Base-by-base conservation (phyloP, 2,329 filamentous ascomycete species). In the Orbilia oligospora region DNA sequence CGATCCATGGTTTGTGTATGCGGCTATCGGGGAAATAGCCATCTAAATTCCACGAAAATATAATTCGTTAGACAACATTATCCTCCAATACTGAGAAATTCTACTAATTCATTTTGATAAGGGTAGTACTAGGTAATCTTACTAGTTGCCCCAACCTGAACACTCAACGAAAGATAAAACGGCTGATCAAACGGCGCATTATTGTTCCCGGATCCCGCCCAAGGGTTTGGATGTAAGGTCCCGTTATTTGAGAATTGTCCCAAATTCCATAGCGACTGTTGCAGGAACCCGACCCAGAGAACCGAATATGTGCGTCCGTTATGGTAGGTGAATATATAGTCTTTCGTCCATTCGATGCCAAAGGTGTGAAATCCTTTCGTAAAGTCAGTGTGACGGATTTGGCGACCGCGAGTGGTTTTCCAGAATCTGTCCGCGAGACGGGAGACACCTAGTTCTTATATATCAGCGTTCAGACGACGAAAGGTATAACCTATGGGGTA, bases 311-410 rank as follows among this genome's bases (percentile, higher is more conserved):
- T 71, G 9, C 56, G 68, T 14, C 68, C 55, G 87, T 96, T 91
- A 86, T 96, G 88, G 83, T 94, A 97, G 22, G 92, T 94, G 86
- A 95, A 96, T 76, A 96, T 86, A 84, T 96, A 96, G 84, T 94
- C 95, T 81, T 94, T 88, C 67, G 90, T 93, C 93, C 93, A 97
- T 85, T 97, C 93, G 22, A 61, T 24, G 2, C 87, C 88, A 77
- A 85, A 89, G 0, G 86, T 88, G 82, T 88, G 87, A 81, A 86
- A 88, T 1, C 79, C 81, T 6, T 85, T 81, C 5, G 85, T 83
- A 78, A 85, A 87, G 68, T 86, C 83, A n/a, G 82, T 83, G 66
- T 84, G 83, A 22, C 84, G 83, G 49, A 85, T 80, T 64, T 81
- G 81, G 44, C 84, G 83, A 33, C 83, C 83, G 18, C 81, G 41